Evolutionary conservation across 2,329 filamentous ascomycete species (phyloP).

Genomic region (Stagonosporopsis cucurbitacearum): DNA sequence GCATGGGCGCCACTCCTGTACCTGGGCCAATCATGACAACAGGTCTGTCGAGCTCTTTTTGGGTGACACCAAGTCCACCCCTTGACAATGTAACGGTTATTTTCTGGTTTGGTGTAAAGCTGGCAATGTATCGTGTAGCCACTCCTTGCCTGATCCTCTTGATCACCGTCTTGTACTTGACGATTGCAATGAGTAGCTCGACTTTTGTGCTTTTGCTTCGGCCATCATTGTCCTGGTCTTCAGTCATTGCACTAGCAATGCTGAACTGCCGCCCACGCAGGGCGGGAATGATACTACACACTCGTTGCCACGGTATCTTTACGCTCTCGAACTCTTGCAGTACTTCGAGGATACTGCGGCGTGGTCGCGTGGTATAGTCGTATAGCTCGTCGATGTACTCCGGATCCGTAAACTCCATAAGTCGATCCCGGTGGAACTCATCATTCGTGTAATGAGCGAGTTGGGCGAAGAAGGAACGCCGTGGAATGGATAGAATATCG

Average conservation of each 20-base stretch:
- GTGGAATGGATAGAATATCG: conserved; percentile 88
- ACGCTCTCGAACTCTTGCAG: conserved; percentile 88
- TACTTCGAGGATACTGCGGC: conserved; percentile 89
- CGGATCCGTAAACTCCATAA: conserved; percentile 82
- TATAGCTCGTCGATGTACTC: conserved; percentile 88
- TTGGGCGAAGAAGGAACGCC: conserved; percentile 81
- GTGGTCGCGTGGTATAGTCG: conserved; percentile 91
- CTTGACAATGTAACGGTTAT: conserved; percentile 66
- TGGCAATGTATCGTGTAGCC: conserved; percentile 84
- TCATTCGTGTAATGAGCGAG: conserved; percentile 78
- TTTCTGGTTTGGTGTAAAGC: conserved; percentile 63
- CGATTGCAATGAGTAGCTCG: conserved; percentile 82
- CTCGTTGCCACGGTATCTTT: conserved; percentile 76
- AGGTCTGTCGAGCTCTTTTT: conserved; percentile 59
- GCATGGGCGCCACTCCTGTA: conserved; percentile 85
- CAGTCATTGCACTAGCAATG: conserved; percentile 75
- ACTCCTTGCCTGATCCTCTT: conserved; percentile 84
- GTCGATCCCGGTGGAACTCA: conserved; percentile 75
- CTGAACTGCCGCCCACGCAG: conserved; percentile 94
- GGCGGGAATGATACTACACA: conserved; percentile 76
- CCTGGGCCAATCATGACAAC: conserved; percentile 83
- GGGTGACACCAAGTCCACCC: conserved; percentile 54
- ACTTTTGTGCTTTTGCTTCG: conserved; percentile 56
- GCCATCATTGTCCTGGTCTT: background rate
- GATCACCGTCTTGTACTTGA: conserved; percentile 89